Evolutionary conservation across 2,329 filamentous ascomycete species (phyloP), one percentile per base, ranked within the genome.

Genomic region (Xylariaceae sp.): DNA sequence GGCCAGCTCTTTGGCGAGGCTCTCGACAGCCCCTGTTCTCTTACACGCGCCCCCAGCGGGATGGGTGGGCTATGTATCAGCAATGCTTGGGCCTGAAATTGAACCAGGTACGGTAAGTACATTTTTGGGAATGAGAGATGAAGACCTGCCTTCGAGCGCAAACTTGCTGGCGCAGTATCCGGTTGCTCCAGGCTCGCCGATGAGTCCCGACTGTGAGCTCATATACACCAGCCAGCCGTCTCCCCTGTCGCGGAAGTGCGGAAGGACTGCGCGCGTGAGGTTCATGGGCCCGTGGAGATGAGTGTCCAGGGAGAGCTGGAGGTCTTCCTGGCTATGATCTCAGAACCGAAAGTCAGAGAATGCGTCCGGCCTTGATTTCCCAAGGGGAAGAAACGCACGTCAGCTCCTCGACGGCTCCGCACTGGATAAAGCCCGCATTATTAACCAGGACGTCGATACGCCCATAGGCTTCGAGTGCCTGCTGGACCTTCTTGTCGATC

Each of bases 361-460:
- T 5, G 13, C 23, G n/a, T 29, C 9, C n/a, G 16, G 13, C 5
- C 10, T 31, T 6, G 13, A 25, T 11, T 24, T 12, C 19, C 6
- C 14, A 19, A 33, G 10, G 13, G 3, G 11, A 14, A 14, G 15
- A 12, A 9, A 18, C 31, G 26, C 43, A 52, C 46, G 35, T 50
- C 15, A 53, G 18, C 16, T 57, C 53, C 13, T 58, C 55, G 6
- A 53, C 37, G 1, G 51, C 42, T 1, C 49, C 51, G 16, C 39
- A 45, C 4, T 52, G 29, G 9, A 53, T 43, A 19, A 50, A 63
- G 5, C 59, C 60, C 1, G 61, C 61, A 21, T 63, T 64, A 18
- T 63, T 63, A 8, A 62, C 52, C 1, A 63, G 40, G 1, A 64
- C 50, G 26, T 64, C 58, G 13, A 63, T 55, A 4, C 52, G 47